Base-by-base conservation (phyloP, 1,284 basidiomycete genomes). In the Amylostereum areolatum region DNA sequence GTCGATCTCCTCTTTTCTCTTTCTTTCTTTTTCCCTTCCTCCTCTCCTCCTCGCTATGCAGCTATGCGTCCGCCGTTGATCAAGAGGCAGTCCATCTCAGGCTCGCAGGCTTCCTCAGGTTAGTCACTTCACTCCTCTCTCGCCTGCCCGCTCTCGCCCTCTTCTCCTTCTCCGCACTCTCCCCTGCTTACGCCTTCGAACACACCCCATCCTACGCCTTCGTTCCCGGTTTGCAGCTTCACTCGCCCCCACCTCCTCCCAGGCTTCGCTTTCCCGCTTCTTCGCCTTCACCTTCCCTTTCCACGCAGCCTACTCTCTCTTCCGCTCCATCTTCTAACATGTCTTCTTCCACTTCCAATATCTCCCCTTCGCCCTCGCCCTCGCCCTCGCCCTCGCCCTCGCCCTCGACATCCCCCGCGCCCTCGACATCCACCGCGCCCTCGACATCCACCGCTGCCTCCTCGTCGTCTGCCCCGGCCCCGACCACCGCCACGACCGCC, bases 211-310 rank as follows among this genome's bases (percentile, higher is more conserved):
- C 40, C 49, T 30, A 12, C 34, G 30, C 49, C 34, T 18, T 11
- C n/a, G 24, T 18, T 2, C n/a, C n/a, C n/a, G n/a, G n/a, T 51
- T 50, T 52, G 59, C 57, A 25, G 53, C 49, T 44, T 59, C 53
- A 11, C 58, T 59, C 8, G 43, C 46, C 50, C 61, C 63, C 45
- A 43, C 53, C 53, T 66, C 60, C 36, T 51, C 25, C 47, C 50
- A 35, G 34, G 55, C 12, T 57, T 60, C n/a, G 61, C 58, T 45
- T 59, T 55, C 44, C 55, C 30, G 18, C 45, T 4, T 27, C 49
- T 47, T 27, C 11, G 57, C 54, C 9, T 57, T 58, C 3, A 32
- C 48, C 49, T 61, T 65, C 46, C 49, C 52, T 50, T 65, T 61
- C 36, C 52, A 24, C 48, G 49, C 54, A 18, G 57, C 61, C 25